These are phyloP conservation scores for Colletotrichum limetticola DNA, from an alignment of 2,329 filamentous ascomycete species.

Conservation along the genomic window DNA sequence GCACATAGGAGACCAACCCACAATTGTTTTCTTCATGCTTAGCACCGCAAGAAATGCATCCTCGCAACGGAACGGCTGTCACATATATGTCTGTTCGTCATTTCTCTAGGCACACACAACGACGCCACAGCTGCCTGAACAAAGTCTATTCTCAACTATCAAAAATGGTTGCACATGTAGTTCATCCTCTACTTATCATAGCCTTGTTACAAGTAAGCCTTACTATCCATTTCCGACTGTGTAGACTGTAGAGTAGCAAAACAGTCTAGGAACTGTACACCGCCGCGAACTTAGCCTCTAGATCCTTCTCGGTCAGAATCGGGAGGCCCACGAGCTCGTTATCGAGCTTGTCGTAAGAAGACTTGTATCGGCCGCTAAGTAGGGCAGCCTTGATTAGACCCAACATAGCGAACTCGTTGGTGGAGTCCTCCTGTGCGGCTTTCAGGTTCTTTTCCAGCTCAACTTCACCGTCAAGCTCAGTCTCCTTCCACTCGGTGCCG, in stretches of 20 bases:
- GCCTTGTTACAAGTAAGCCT: too few species aligned
- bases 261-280: constrained; percentile 1
- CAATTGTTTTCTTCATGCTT: not conserved
- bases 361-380: not conserved
- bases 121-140: too few species aligned
- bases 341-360: constrained; percentile 1
- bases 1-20: not conserved
- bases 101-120: too few species aligned
- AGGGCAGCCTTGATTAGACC: not conserved
- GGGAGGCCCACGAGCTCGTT: constrained; percentile 18
- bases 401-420: not conserved
- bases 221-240: too few species aligned
- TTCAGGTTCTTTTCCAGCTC: not conserved
- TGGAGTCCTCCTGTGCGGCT: not conserved
- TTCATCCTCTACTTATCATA: not conserved
- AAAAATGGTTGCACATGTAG: too few species aligned
- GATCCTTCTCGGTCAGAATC: constrained; percentile 11
- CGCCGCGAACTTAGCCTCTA: constrained; percentile 20
- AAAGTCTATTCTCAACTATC: too few species aligned
- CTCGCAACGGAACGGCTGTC: too few species aligned
- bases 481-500: constrained; percentile 21
- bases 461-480: not conserved
- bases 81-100: too few species aligned
- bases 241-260: not conserved
- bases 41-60: too few species aligned